Percentiles rank a stretch among this genome's conserved stretches.
Conservation (phyloP, 2,329 filamentous ascomycete species). For the Hymenotorrendiella dingleyae region DNA sequence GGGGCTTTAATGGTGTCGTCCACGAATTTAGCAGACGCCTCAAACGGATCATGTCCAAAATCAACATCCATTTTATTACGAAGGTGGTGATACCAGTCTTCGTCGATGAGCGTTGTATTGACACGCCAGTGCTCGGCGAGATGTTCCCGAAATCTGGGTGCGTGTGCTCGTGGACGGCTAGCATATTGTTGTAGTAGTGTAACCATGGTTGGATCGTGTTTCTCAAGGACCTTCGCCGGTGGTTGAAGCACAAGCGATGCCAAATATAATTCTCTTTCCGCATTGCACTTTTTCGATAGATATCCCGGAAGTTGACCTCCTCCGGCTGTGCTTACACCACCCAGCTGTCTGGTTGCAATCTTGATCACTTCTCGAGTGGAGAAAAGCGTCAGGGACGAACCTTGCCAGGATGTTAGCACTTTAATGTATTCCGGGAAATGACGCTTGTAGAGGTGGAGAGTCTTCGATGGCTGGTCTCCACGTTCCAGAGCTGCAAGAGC, state of each 20-base stretch:
- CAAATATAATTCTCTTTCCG: conserved; percentile 7
- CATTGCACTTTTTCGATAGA: not conserved
- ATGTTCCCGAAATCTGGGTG: conserved; percentile 5
- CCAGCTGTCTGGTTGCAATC: not conserved
- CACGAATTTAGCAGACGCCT: not conserved
- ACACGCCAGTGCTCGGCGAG: conserved; percentile 5
- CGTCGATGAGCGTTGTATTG: conserved; percentile 9
- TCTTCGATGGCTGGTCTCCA: conserved; percentile 5
- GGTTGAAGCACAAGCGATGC: conserved; percentile 8
- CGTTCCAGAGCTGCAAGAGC: conserved; percentile 4
- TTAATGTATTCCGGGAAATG: conserved; percentile 8
- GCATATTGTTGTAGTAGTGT: conserved; percentile 9
- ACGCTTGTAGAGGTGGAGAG: conserved; percentile 9
- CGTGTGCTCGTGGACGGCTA: not conserved
- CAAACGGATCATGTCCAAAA: conserved; percentile 9
- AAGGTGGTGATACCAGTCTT: conserved; percentile 4
- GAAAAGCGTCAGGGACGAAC: conserved; percentile 1
- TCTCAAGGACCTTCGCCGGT: conserved; percentile 2
- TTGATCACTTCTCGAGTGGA: conserved; percentile 1
- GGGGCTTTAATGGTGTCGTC: not conserved
- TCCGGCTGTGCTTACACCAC: no score
- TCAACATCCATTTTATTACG: not conserved
- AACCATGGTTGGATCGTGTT: conserved; percentile 5
- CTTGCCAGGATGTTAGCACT: conserved; percentile 8
- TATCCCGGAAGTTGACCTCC: not conserved